These are phyloP conservation scores for Calocera viscosa DNA, from an alignment of 768 basidiomycete genomes.

Conservation along the genomic window DNA sequence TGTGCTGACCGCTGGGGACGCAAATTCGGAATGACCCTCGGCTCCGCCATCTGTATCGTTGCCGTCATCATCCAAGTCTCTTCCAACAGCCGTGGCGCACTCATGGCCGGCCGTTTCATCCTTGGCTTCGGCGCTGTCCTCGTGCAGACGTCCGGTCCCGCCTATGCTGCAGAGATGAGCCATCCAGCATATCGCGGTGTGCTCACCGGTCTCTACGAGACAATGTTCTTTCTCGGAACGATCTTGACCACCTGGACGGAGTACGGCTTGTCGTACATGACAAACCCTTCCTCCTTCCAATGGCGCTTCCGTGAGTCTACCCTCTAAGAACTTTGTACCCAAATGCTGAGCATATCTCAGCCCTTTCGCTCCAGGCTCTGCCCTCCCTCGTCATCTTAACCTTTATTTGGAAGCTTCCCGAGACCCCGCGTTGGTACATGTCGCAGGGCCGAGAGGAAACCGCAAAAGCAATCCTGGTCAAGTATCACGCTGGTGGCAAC, in stretches of 20 bases:
- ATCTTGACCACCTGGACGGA: constrained; percentile 18
- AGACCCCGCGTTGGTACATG: constrained; percentile 28
- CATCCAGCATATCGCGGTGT: constrained; percentile 18
- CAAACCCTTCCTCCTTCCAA: constrained; percentile 13
- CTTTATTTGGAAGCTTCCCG: constrained; percentile 29
- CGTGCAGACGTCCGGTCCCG: constrained; percentile 14
- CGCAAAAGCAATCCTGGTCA: constrained; percentile 26
- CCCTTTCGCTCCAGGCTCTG: not conserved
- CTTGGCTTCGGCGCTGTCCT: constrained; percentile 19
- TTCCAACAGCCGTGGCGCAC: constrained; percentile 16
- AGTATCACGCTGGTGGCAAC: constrained; percentile 29
- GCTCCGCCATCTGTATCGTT: constrained; percentile 17
- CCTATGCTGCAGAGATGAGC: constrained; percentile 14
- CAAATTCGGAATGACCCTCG: constrained; percentile 22
- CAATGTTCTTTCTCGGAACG: constrained; percentile 16
- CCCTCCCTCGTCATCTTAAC: constrained; percentile 16
- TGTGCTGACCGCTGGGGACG: constrained; percentile 22
- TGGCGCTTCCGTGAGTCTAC: not conserved
- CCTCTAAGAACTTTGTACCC: not conserved
- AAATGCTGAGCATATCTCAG: not conserved
- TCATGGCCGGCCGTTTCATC: constrained; percentile 19
- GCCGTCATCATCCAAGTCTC: constrained; percentile 16
- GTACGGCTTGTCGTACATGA: constrained; percentile 16
- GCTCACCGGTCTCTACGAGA: constrained; percentile 17
- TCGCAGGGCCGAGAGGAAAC: constrained; percentile 26